phyloP scores from a whole-genome alignment of 768 basidiomycete genomes.

The Mycena crocata region DNA sequence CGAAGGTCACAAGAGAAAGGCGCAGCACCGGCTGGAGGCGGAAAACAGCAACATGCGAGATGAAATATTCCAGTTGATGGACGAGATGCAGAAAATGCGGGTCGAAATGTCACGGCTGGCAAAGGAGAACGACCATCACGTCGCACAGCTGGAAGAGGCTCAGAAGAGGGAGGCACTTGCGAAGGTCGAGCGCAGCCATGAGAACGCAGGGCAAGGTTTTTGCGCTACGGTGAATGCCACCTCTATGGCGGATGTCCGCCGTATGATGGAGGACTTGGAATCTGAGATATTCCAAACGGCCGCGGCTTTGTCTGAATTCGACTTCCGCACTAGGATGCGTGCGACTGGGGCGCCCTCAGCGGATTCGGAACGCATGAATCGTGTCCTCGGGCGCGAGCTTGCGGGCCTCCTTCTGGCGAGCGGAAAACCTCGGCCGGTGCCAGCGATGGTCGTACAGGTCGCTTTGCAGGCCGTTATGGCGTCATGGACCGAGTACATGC shows the following conservation, averaged over 20 bases:
- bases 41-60: not conserved
- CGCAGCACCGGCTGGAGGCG: not conserved
- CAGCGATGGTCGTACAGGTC: not conserved
- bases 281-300: not conserved
- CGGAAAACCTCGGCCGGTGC: not conserved
- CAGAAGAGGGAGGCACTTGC: no score
- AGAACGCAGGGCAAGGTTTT: not conserved
- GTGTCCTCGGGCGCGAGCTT: not conserved
- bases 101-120: no score
- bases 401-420: not conserved
- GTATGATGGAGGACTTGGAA: slow-evolving; percentile 5
- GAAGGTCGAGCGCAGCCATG: not conserved
- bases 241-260: slow-evolving; percentile 7
- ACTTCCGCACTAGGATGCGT: not conserved
- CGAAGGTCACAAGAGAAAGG: not conserved
- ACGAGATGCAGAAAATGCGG: not conserved
- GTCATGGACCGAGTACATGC: not conserved
- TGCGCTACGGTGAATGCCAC: not conserved
- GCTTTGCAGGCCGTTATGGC: not conserved
- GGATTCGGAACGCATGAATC: not conserved
- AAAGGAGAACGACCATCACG: no score
- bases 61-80: not conserved
- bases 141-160: no score
- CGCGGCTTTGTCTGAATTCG: not conserved
- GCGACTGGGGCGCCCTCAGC: not conserved